Evolutionary conservation across 1,139 yeast genomes (phyloP).

Genomic region (Nakaseomyces delphensis): DNA sequence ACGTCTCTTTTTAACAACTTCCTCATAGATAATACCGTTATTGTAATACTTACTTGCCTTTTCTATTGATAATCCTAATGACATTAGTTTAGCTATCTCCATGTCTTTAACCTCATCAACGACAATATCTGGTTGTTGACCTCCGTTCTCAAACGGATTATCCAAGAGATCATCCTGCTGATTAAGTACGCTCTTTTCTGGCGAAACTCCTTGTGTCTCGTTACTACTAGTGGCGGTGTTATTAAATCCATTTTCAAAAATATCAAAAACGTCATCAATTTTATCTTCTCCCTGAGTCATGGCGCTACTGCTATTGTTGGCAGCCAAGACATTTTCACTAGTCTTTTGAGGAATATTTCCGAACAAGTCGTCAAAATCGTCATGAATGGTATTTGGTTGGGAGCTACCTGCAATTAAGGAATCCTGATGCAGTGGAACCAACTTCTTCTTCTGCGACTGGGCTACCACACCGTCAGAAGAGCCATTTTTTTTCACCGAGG

Average conservation of each 20-base stretch:
- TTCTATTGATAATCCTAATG: slow-evolving; percentile 22
- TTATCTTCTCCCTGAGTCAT: slow-evolving; percentile 8
- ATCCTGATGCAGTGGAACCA: slow-evolving; percentile 7
- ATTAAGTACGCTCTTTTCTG: too few species aligned
- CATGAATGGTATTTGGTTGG: slow-evolving; percentile 8
- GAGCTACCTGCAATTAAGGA: slow-evolving; percentile 5
- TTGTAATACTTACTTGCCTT: slow-evolving; percentile 20
- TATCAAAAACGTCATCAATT: slow-evolving; percentile 13
- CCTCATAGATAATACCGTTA: slow-evolving; percentile 25
- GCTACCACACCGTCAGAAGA: neutral
- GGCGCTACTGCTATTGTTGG: neutral
- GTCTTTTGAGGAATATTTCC: slow-evolving; percentile 8
- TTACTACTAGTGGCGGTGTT: neutral
- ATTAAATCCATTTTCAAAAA: slow-evolving; percentile 2
- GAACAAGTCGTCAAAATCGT: slow-evolving; percentile 18
- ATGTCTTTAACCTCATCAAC: slow-evolving; percentile 30
- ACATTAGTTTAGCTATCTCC: slow-evolving; percentile 31
- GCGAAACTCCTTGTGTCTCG: neutral
- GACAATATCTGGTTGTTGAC: slow-evolving; percentile 7
- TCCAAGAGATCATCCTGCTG: neutral
- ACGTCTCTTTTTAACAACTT: slow-evolving; percentile 10
- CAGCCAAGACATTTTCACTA: neutral
- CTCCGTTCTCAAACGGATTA: neutral
- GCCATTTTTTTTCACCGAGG: neutral
- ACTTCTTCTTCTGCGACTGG: slow-evolving; percentile 5